Evolutionary conservation across 2,329 filamentous ascomycete species (phyloP).

Genomic region (Diaporthe aspalathi): DNA sequence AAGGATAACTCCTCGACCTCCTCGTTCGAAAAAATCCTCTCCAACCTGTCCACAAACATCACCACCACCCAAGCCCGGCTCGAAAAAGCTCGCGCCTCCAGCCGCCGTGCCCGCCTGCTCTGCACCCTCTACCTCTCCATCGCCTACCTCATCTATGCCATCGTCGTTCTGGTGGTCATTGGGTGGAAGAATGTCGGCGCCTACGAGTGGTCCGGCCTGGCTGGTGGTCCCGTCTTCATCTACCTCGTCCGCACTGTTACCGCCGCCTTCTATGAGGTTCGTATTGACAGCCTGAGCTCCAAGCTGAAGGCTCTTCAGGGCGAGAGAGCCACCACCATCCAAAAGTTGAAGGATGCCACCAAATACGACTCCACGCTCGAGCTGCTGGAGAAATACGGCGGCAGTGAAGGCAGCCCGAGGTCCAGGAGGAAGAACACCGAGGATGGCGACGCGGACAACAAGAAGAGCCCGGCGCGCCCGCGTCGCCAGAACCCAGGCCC

Average conservation of each 20-base stretch:
- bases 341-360: conserved; percentile 93
- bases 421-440: conserved; percentile 44
- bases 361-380: conserved; percentile 96
- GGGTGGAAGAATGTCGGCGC: conserved; percentile 83
- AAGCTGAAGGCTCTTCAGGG: conserved; percentile 80
- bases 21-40: conserved; percentile 92
- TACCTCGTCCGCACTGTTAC: conserved; percentile 77
- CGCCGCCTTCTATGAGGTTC: conserved; percentile 81
- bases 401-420: conserved; percentile 63
- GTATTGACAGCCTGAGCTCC: conserved; percentile 75
- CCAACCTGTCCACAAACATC: conserved; percentile 85
- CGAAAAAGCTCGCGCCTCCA: conserved; percentile 76
- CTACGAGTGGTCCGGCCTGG: conserved; percentile 81
- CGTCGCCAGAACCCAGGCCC: conserved; percentile 41
- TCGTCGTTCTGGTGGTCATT: conserved; percentile 85
- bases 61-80: conserved; percentile 77
- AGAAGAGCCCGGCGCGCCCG: conserved; percentile 32
- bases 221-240: conserved; percentile 85
- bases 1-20: conserved; percentile 84
- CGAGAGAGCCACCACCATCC: conserved; percentile 87
- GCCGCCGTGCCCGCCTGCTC: conserved; percentile 83
- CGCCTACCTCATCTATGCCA: conserved; percentile 86
- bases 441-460: conserved; percentile 41
- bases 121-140: conserved; percentile 93
- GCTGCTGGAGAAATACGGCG: conserved; percentile 93